These are phyloP conservation scores for Vararia minispora DNA, from an alignment of 768 basidiomycete genomes.

Conservation along the genomic window DNA sequence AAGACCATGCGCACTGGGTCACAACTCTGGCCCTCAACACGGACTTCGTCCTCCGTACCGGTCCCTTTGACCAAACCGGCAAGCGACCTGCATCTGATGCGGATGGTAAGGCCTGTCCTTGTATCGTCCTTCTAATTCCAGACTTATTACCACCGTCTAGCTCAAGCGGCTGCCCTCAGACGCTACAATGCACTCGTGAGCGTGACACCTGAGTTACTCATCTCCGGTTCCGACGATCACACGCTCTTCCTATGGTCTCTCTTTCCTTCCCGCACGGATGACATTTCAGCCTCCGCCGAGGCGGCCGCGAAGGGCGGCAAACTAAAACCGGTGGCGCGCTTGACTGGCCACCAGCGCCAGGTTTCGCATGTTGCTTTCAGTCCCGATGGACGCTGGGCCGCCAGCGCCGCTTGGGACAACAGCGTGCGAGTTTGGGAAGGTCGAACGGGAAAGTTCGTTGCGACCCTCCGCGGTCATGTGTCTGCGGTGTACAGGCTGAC, in stretches of 20 bases:
- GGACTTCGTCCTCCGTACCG: conserved; percentile 89
- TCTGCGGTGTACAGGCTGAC: conserved; percentile 89
- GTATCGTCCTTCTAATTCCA: conserved; percentile 1
- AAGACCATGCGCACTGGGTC: conserved; percentile 98
- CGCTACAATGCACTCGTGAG: conserved; percentile 67
- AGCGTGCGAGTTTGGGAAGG: conserved; percentile 91
- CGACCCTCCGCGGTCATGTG: conserved; percentile 85
- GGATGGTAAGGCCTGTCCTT: conserved; percentile 46
- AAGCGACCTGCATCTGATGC: conserved; percentile 71
- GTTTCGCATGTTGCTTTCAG: conserved; percentile 91
- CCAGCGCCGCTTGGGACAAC: conserved; percentile 85
- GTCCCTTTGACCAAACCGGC: conserved; percentile 84
- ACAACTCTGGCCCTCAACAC: conserved; percentile 93
- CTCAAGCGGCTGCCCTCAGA: conserved; percentile 60
- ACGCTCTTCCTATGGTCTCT: conserved; percentile 94
- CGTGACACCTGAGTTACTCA: conserved; percentile 65
- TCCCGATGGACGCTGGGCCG: conserved; percentile 87
- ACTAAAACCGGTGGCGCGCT: conserved; percentile 60
- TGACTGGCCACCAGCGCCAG: conserved; percentile 93
- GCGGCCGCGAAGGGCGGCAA: conserved; percentile 30
- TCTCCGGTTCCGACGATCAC: conserved; percentile 96
- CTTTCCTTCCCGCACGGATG: conserved; percentile 38
- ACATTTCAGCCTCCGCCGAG: conserved; percentile 23
- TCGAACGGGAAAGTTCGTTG: conserved; percentile 74
- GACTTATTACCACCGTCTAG: conserved; percentile 26